Evolutionary conservation across 768 basidiomycete species (phyloP).

Genomic region (Multifurca ochricompacta): DNA sequence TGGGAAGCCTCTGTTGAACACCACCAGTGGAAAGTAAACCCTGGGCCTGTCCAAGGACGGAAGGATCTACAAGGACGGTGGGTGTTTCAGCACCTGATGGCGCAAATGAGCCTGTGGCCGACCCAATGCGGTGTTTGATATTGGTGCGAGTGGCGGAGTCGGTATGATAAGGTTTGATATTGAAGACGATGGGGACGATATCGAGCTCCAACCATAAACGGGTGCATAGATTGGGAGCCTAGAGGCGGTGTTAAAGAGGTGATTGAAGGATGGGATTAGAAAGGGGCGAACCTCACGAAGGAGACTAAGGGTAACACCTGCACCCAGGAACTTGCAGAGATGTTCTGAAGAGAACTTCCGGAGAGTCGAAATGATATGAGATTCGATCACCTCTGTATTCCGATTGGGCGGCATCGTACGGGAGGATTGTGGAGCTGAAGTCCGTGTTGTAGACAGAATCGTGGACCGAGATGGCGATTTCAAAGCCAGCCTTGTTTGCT

Average conservation of each 20-base stretch:
- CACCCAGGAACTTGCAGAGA: slow-evolving; percentile 80
- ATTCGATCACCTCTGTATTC: slow-evolving; percentile 55
- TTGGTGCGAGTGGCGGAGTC: slow-evolving; percentile 73
- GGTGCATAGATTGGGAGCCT: slow-evolving; percentile 79
- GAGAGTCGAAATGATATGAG: slow-evolving; percentile 53
- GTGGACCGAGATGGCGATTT: slow-evolving; percentile 73
- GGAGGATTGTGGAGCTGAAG: slow-evolving; percentile 51
- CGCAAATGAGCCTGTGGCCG: slow-evolving; percentile 70
- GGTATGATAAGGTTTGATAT: slow-evolving; percentile 77
- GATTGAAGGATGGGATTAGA: neutral
- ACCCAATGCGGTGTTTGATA: slow-evolving; percentile 75
- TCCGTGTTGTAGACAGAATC: slow-evolving; percentile 83
- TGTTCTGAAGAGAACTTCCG: slow-evolving; percentile 69
- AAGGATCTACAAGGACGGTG: slow-evolving; percentile 54
- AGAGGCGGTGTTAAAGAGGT: slow-evolving; percentile 21
- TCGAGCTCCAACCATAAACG: slow-evolving; percentile 78
- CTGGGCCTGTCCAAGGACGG: slow-evolving; percentile 36
- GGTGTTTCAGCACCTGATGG: slow-evolving; percentile 74
- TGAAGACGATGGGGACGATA: slow-evolving; percentile 79
- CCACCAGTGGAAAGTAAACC: slow-evolving; percentile 36
- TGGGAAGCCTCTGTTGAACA: slow-evolving; percentile 53
- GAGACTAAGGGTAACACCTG: slow-evolving; percentile 65
- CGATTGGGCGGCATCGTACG: slow-evolving; percentile 43
- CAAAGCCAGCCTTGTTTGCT: slow-evolving; percentile 52
- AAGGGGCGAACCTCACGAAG: slow-evolving; percentile 50